A percentile compares a stretch with the other conserved stretches of the same genome.
These are phyloP conservation scores for Penicillium sp. DNA, from an alignment of 2,329 filamentous ascomycete species.

Conservation along the genomic window DNA sequence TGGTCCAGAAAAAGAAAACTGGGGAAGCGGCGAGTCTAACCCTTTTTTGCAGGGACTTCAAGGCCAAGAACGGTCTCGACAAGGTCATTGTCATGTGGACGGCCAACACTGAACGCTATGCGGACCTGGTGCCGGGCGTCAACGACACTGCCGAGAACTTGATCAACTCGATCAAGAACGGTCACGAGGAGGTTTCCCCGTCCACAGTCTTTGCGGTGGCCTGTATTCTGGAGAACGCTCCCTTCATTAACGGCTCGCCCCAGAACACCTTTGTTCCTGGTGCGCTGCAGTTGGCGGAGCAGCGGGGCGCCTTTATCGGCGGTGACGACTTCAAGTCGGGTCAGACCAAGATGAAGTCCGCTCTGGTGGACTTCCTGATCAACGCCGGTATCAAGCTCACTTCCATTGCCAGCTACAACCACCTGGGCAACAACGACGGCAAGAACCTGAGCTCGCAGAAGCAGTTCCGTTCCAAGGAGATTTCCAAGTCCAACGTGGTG, in stretches of 20 bases:
- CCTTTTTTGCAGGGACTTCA: slow-evolving; percentile 64
- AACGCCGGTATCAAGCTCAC: slow-evolving; percentile 98
- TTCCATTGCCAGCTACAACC: slow-evolving; percentile 98
- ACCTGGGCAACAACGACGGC: slow-evolving; percentile 98
- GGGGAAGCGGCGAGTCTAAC: too few relatives aligned
- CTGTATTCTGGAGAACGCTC: slow-evolving; percentile 78
- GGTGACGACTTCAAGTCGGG: slow-evolving; percentile 99
- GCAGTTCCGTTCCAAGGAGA: slow-evolving; percentile 99
- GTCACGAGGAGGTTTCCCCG: slow-evolving; percentile 86
- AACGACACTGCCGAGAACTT: slow-evolving; percentile 97
- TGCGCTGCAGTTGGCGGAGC: slow-evolving; percentile 79
- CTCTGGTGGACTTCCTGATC: slow-evolving; percentile 96
- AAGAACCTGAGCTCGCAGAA: slow-evolving; percentile 96
- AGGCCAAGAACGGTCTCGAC: slow-evolving; percentile 74
- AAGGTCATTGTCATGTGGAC: slow-evolving; percentile 98
- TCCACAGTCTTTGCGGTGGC: slow-evolving; percentile 96
- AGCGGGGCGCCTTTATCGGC: slow-evolving; percentile 83
- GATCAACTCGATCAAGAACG: slow-evolving; percentile 74
- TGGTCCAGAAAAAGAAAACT: too few relatives aligned
- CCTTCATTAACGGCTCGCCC: slow-evolving; percentile 98
- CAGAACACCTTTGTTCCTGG: slow-evolving; percentile 99
- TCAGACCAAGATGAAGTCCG: slow-evolving; percentile 99
- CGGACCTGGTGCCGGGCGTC: slow-evolving; percentile 77
- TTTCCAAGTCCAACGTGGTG: slow-evolving; percentile 98
- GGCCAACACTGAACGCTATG: slow-evolving; percentile 96